Base-by-base conservation (phyloP, 495 filamentous ascomycete genomes). In the Collariella sp. region DNA sequence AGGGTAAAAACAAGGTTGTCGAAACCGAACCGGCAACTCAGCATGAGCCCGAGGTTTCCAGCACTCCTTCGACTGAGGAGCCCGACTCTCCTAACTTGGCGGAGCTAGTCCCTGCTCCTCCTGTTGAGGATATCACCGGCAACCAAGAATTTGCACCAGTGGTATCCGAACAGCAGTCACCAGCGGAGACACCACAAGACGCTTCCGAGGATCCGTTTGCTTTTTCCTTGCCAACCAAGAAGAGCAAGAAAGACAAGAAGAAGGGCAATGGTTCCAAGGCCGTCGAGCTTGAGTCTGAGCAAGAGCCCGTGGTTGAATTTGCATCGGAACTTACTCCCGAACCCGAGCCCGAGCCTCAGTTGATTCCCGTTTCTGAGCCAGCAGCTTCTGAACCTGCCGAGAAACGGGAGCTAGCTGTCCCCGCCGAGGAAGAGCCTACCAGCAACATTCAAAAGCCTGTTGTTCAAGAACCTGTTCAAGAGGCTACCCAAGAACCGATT, bases 161-260 rank as follows among this genome's bases (percentile, higher is more conserved):
- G 46, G 9, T 12, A 39, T 16, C 44, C 3, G 26, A 45, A 15
- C 43, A 42, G 16, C 18, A 38, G n/a, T 41, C 16, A 26, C 42
- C 40, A 20, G 39, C 44, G 39, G 13, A 16, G 2, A 9, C 5
- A 3, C 36, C 24, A 16, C 36, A 13, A 2, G 46, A 54, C n/a
- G n/a, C 19, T 2, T 38, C 44, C 20, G 50, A 52, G 6, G 46
- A 49, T 16, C 12, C 43, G 18, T 49, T 24, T 45, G 48, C n/a
- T n/a, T n/a, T n/a, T n/a, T n/a, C 34, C 16, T 3, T 29, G 6
- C 57, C 57, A 2, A 55, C 42, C 20, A 65, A 63, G 57, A 65
- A 63, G 49, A 13, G 1, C 19, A 63, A 63, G 42, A 66, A 66
- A 49, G 45, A 24, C 48, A 66, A 66, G 53, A 63, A 63, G 49